Evolutionary conservation across 345 rosid species (phyloP).

Genomic region (Moricandia moricandioides): DNA sequence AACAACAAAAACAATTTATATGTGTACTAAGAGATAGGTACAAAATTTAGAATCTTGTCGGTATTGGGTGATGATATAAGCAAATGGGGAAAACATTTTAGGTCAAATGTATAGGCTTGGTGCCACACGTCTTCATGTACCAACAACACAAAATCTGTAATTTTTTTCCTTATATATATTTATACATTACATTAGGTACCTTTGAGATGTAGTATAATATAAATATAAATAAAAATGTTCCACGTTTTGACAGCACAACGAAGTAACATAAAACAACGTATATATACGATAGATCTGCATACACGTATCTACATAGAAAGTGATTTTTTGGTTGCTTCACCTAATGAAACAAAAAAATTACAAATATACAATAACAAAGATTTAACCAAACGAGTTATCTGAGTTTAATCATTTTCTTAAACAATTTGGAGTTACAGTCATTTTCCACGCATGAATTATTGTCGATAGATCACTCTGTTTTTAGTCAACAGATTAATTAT

Average conservation of each 20-base stretch:
- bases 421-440: not conserved
- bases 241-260: slow-evolving; percentile 30
- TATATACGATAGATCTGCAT: slow-evolving; percentile 12
- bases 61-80: slow-evolving; percentile 28
- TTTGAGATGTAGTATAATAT: not conserved
- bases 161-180: not conserved
- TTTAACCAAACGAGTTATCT: not conserved
- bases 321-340: not conserved
- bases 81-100: slow-evolving; percentile 4
- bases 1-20: not conserved
- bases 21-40: slow-evolving; percentile 14
- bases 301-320: slow-evolving; percentile 14
- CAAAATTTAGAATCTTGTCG: not conserved
- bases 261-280: slow-evolving; percentile 22
- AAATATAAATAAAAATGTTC: not conserved
- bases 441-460: not conserved
- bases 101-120: slow-evolving; percentile 19
- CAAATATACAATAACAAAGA: not conserved
- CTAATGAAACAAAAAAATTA: not conserved
- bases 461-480: not conserved
- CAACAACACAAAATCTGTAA: slow-evolving; percentile 19
- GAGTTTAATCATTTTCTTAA: not conserved
- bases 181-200: slow-evolving; percentile 24
- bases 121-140: slow-evolving; percentile 18
- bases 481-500: not conserved